Conservation (phyloP, 1,139 yeast genomes). For the Taphrina betulina region DNA sequence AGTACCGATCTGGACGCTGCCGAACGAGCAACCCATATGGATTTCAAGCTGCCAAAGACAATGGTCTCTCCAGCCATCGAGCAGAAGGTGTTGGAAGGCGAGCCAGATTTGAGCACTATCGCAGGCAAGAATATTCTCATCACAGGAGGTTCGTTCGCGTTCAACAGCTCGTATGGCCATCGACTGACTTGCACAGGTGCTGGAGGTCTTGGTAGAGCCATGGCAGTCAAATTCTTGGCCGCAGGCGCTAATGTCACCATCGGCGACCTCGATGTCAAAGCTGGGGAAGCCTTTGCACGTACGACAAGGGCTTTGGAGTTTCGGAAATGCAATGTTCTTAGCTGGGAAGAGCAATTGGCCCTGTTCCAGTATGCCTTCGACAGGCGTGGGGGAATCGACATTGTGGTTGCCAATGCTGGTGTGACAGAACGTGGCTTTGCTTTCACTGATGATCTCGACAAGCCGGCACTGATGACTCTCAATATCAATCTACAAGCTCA, state of each 20-base stretch:
- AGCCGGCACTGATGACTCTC: constrained; percentile 21
- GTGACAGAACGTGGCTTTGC: constrained; percentile 29
- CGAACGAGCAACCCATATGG: not conserved
- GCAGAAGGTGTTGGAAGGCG: not conserved
- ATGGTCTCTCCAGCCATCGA: constrained; percentile 8
- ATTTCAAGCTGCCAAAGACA: not conserved
- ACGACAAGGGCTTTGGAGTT: constrained; percentile 11
- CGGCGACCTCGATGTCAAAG: constrained; percentile 18
- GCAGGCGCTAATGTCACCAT: constrained; percentile 28
- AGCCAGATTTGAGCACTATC: constrained; percentile 2
- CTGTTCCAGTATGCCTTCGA: constrained; percentile 25
- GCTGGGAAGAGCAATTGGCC: constrained; percentile 20
- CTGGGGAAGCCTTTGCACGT: constrained; percentile 20
- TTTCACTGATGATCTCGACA: constrained; percentile 21
- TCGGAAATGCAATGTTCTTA: constrained; percentile 21
- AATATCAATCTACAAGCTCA: constrained; percentile 27
- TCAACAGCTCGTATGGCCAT: not conserved
- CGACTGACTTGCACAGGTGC: constrained; percentile 8
- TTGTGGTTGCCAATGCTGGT: constrained; percentile 32
- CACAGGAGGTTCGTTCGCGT: constrained; percentile 23
- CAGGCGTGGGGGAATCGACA: constrained; percentile 16
- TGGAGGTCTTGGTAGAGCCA: constrained; percentile 25
- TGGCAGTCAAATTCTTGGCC: constrained; percentile 21
- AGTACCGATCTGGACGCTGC: not conserved
- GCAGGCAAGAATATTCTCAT: constrained; percentile 21